Percentiles rank a stretch among this genome's conserved stretches.
phyloP scores from a whole-genome alignment of 2,329 filamentous ascomycete species.

The Alternaria ethzedia region DNA sequence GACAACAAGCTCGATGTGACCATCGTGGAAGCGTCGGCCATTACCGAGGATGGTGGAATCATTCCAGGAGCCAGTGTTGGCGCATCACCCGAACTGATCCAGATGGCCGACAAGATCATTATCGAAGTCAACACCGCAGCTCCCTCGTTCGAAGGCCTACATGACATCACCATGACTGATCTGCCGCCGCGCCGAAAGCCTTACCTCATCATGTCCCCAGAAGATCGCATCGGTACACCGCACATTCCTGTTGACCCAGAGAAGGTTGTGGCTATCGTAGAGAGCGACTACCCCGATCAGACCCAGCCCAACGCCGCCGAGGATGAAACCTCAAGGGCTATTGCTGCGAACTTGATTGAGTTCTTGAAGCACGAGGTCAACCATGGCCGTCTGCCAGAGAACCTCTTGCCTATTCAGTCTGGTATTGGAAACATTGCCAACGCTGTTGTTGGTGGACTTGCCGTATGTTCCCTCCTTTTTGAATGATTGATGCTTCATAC shows the following conservation, averaged over 20 bases:
- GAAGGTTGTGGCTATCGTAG: constrained; percentile 82
- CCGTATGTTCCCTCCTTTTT: constrained; percentile 39
- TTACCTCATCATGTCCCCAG: constrained; percentile 82
- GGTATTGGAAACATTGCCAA: constrained; percentile 95
- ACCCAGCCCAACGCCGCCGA: constrained; percentile 77
- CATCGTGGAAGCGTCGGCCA: constrained; percentile 84
- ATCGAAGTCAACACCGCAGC: constrained; percentile 90
- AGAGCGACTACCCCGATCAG: constrained; percentile 82
- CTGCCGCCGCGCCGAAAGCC: constrained; percentile 81
- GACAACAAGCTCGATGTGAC: constrained; percentile 79
- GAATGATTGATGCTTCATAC: not conserved
- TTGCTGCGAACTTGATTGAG: constrained; percentile 82
- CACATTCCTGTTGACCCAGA: constrained; percentile 85
- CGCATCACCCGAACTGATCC: constrained; percentile 82
- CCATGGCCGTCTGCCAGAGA: constrained; percentile 76
- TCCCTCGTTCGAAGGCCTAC: constrained; percentile 81
- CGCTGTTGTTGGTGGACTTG: constrained; percentile 83
- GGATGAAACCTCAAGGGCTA: constrained; percentile 73
- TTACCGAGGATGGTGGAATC: constrained; percentile 87
- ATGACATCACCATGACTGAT: constrained; percentile 91
- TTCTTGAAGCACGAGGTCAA: constrained; percentile 85
- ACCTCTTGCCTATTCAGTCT: constrained; percentile 81
- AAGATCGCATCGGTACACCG: constrained; percentile 83
- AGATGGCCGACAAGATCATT: constrained; percentile 92
- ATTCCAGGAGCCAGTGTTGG: constrained; percentile 86